Percentiles rank a stretch among this genome's conserved stretches.
These are phyloP conservation scores for Solanum okadae DNA, from an alignment of 257 asterid genomes.

Conservation along the genomic window DNA sequence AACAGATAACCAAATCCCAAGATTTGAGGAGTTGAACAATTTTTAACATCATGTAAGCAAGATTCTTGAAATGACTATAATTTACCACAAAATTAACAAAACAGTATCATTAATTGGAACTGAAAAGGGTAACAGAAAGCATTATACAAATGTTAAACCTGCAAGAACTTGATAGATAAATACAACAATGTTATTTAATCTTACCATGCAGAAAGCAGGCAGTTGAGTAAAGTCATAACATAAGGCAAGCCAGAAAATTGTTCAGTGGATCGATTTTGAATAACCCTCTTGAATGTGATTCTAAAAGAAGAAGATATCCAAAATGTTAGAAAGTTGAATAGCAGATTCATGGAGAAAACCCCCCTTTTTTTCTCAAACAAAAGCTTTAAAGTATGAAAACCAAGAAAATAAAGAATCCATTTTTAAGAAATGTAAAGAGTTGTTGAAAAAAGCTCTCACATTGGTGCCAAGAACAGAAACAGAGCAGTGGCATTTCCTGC, in stretches of 20 bases:
- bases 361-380: neutral
- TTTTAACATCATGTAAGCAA: neutral
- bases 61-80: neutral
- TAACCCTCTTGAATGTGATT: slow-evolving; percentile 70
- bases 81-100: neutral
- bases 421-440: neutral
- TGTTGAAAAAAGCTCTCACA: slow-evolving; percentile 34
- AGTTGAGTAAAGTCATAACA: slow-evolving; percentile 76
- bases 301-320: slow-evolving; percentile 9
- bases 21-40: neutral
- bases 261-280: slow-evolving; percentile 46
- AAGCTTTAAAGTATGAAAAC: neutral
- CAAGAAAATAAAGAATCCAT: neutral
- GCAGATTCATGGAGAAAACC: neutral
- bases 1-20: neutral
- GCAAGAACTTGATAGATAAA: neutral
- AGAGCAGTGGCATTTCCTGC: slow-evolving; percentile 74
- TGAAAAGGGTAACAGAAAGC: neutral
- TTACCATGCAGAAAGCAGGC: slow-evolving; percentile 80
- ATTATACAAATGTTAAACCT: neutral
- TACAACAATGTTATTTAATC: neutral
- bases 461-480: slow-evolving; percentile 78
- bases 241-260: slow-evolving; percentile 86
- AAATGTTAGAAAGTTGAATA: neutral
- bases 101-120: neutral